phyloP scores from a whole-genome alignment of 75 land plant species.

The Sequoiadendron giganteum region DNA sequence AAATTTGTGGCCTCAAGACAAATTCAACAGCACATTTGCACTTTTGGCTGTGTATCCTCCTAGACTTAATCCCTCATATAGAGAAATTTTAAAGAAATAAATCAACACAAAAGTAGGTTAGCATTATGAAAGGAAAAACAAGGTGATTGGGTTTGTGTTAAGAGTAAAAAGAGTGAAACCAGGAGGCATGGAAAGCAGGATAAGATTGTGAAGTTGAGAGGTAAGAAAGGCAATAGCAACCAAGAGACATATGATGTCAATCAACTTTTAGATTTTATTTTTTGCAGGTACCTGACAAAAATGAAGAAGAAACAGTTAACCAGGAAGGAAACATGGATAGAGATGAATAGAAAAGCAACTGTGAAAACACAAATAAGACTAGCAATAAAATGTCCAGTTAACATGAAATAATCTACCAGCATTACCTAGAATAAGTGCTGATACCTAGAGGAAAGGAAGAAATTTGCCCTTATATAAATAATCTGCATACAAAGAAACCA shows the following conservation, averaged over 20 bases:
- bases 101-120: neutral
- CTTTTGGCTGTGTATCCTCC: neutral
- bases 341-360: neutral
- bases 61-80: neutral
- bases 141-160: neutral
- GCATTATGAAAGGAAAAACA: neutral
- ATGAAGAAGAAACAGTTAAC: neutral
- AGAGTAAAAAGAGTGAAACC: neutral
- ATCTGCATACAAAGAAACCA: neutral
- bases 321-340: neutral
- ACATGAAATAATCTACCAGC: neutral
- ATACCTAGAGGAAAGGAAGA: constrained; percentile 1
- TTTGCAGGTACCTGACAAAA: neutral
- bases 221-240: neutral
- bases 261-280: neutral
- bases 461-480: neutral
- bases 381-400: neutral
- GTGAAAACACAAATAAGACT: neutral
- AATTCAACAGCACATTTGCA: neutral
- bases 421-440: neutral
- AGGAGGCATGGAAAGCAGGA: neutral
- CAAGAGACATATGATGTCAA: neutral
- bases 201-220: neutral
- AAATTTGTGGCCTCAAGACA: neutral
- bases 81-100: neutral